Percentiles rank a stretch among this genome's conserved stretches.
phyloP scores from a whole-genome alignment of 1,284 basidiomycete genomes.

The Pseudomicrostroma phylloplanum region DNA sequence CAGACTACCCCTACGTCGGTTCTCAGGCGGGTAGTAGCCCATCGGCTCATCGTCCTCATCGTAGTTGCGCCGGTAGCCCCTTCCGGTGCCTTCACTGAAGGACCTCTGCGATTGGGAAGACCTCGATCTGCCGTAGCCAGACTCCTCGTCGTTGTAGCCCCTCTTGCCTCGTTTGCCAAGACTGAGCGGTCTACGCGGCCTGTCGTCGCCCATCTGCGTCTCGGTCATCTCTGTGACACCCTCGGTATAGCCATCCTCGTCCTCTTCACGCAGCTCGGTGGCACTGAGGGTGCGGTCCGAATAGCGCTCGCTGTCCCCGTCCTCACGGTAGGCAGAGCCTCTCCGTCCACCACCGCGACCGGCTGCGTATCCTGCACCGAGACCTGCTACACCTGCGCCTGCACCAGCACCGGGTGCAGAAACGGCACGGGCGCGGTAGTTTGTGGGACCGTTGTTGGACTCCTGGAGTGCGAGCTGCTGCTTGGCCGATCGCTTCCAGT shows the following conservation, averaged over 20 bases:
- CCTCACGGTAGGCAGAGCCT: conserved; percentile 36
- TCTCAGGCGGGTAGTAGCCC: too few species aligned
- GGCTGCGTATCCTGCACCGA: neutral
- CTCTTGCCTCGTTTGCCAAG: conserved; percentile 13
- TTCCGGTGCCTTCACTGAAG: too few species aligned
- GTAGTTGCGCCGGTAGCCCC: too few species aligned
- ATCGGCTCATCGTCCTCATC: too few species aligned
- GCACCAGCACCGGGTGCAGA: conserved; percentile 13
- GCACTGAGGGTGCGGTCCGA: neutral
- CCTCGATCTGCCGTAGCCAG: too few species aligned
- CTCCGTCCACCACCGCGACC: conserved; percentile 21
- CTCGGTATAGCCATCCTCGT: conserved; percentile 13
- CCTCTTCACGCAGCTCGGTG: neutral
- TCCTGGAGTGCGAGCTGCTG: conserved; percentile 5
- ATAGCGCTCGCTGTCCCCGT: conserved; percentile 22
- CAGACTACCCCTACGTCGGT: too few species aligned
- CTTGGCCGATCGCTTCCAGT: conserved; percentile 21
- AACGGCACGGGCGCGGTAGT: conserved; percentile 23
- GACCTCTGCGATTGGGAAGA: too few species aligned
- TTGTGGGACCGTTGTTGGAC: conserved; percentile 12
- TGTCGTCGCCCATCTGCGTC: neutral
- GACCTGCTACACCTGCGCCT: conserved; percentile 13
- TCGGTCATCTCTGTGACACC: conserved; percentile 25
- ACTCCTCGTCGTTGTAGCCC: conserved; percentile 16
- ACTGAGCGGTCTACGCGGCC: conserved; percentile 5